These are phyloP conservation scores for Sphaerobolus stellatus DNA, from an alignment of 1,284 basidiomycete species.

Conservation along the genomic window DNA sequence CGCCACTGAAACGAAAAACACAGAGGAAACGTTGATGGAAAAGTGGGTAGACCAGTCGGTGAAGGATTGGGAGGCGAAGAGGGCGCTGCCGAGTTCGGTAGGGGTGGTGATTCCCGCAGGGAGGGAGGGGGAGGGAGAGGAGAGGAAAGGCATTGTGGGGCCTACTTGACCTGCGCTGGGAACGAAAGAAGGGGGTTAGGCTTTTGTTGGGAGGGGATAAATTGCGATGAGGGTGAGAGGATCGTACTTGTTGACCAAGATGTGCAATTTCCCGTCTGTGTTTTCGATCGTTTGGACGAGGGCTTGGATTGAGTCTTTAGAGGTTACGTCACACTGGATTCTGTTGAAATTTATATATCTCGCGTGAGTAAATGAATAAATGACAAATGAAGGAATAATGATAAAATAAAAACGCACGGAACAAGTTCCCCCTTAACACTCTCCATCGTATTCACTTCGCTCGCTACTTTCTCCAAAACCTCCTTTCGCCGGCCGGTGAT, in stretches of 20 bases:
- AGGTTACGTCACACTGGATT: slow-evolving; percentile 53
- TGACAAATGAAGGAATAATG: background rate
- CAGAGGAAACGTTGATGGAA: slow-evolving; percentile 64
- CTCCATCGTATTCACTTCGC: slow-evolving; percentile 8
- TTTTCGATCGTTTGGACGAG: slow-evolving; percentile 54
- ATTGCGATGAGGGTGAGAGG: background rate
- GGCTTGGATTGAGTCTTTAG: slow-evolving; percentile 61
- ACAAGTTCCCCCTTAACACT: slow-evolving; percentile 50
- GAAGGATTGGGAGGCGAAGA: slow-evolving; percentile 67
- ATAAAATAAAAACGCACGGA: slow-evolving; percentile 47
- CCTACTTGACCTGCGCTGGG: slow-evolving; percentile 70
- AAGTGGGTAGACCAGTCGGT: slow-evolving; percentile 63
- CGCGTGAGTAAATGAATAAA: background rate
- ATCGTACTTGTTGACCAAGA: slow-evolving; percentile 77
- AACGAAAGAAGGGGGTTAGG: too few species aligned
- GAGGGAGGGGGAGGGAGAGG: slow-evolving; percentile 47
- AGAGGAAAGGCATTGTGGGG: slow-evolving; percentile 58
- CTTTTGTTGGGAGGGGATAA: too few species aligned
- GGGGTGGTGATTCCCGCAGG: slow-evolving; percentile 62
- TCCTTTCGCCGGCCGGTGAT: slow-evolving; percentile 68
- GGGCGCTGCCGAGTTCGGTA: slow-evolving; percentile 56
- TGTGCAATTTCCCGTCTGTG: slow-evolving; percentile 69
- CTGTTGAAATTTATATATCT: slow-evolving; percentile 4
- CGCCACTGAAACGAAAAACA: slow-evolving; percentile 72
- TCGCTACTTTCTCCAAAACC: slow-evolving; percentile 56